Base-by-base conservation (phyloP, 805 yeast species). In the Saccharomycopsis vini region DNA sequence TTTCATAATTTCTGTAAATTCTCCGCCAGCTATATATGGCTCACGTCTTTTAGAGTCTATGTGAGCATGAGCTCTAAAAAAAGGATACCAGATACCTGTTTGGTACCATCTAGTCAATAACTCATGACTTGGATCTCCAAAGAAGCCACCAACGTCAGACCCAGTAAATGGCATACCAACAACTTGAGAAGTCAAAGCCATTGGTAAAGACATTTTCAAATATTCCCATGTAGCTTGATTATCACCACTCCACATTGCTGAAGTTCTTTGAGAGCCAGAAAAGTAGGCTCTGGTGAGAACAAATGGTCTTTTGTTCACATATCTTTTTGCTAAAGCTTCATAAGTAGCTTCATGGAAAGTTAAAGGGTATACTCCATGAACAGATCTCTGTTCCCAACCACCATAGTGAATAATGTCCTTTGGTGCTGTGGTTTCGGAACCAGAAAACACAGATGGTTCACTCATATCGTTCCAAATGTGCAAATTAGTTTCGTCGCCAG, bases 161-260 rank as follows among this genome's bases (percentile, higher is more conserved):
- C 99, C 99, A 5, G 83, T 73, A 63, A 89, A 90, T 24, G 96
- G 95, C 78, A 78, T 80, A 6, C 95, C 95, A 1, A 77, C 85
- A 23, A 85, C 66, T 38, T 88, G 87, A 51, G 80, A 72, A 3
- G 94, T 84, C 47, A 92, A 67, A 13, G 86, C 61, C 95, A 88
- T 89, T 5, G 97, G 96, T 36, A 87, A 72, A 0, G 96, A 85
- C 4, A 75, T 70, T 52, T 72, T 69, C 49, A 92, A 68, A 55
- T 87, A 83, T 50, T 81, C 92, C 98, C 98, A 92, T 52, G 73
- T 80, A 2, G 96, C 86, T 73, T 77, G 81, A 60, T 90, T 92
- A 60, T 92, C 99, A 36, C 99, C 99, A 0, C 96, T 87, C 99
- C 98, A 92, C 76, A 84, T 81, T 0, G 97, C 95, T 0, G 92